Evolutionary conservation across 371 early-diverging fungal species (phyloP).

Genomic region (Mortierella sp.): DNA sequence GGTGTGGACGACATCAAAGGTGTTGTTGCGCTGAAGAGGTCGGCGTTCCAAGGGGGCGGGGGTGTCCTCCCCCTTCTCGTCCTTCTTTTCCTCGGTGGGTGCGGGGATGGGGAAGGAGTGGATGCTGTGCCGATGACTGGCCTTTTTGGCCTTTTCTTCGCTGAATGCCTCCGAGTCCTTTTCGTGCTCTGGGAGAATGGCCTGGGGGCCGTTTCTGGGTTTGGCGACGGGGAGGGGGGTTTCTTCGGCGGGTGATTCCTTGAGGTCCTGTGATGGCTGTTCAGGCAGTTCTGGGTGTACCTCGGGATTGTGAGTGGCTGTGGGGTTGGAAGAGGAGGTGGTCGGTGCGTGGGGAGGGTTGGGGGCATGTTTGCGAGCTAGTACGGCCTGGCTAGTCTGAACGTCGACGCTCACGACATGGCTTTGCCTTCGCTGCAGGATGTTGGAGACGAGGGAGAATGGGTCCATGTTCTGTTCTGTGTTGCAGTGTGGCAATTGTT

Average conservation of each 20-base stretch:
- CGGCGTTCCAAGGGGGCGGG: neutral
- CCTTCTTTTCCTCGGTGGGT: neutral
- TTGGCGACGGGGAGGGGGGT: conserved; percentile 5
- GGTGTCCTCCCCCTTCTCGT: too few species aligned
- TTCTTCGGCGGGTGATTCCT: too few species aligned
- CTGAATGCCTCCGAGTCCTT: too few species aligned
- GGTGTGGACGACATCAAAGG: conserved; percentile 16
- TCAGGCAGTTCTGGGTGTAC: neutral
- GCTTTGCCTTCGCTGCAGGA: conserved; percentile 28
- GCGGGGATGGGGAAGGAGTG: conserved; percentile 9
- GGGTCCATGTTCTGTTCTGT: too few species aligned
- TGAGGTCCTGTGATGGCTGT: neutral
- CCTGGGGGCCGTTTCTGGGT: conserved; percentile 39
- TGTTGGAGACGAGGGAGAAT: neutral
- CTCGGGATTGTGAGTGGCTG: neutral
- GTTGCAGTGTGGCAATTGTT: too few species aligned
- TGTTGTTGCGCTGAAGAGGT: conserved; percentile 13
- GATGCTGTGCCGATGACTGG: conserved; percentile 10
- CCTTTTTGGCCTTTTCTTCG: neutral
- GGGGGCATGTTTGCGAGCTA: conserved; percentile 4
- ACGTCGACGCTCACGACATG: conserved; percentile 27
- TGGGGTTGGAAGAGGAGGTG: neutral
- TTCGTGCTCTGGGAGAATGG: conserved; percentile 24
- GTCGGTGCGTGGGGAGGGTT: conserved; percentile 21
- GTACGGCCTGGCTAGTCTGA: conserved; percentile 23